These are phyloP conservation scores for Anthracocystis panici-leucophaei DNA, from an alignment of 1,284 basidiomycete species.

Conservation along the genomic window DNA sequence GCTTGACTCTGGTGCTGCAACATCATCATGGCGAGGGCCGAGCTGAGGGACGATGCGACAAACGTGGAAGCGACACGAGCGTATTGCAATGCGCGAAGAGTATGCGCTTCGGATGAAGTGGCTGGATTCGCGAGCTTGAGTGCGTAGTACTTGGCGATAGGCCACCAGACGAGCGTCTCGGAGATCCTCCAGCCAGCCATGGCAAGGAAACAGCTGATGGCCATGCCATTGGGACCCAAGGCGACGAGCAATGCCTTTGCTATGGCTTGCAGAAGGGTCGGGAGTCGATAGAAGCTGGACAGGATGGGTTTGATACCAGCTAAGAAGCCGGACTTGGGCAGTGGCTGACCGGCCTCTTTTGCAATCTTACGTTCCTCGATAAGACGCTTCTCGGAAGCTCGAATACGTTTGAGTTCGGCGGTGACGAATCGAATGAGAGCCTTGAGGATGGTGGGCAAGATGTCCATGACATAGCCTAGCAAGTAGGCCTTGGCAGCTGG, in stretches of 20 bases:
- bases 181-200: conserved; percentile 53
- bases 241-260: conserved; percentile 36
- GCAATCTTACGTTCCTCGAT: conserved; percentile 40
- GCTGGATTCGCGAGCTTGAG: conserved; percentile 32
- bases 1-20: conserved; percentile 42
- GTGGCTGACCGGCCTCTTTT: conserved; percentile 18
- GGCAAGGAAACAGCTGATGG: conserved; percentile 48
- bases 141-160: conserved; percentile 47
- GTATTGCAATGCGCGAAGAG: conserved; percentile 8
- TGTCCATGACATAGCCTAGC: conserved; percentile 61
- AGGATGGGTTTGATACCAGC: conserved; percentile 27
- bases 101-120: conserved; percentile 10
- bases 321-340: conserved; percentile 9
- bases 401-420: conserved; percentile 44
- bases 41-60: conserved; percentile 47
- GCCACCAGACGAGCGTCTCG: conserved; percentile 52
- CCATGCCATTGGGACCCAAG: conserved; percentile 53
- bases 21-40: conserved; percentile 47
- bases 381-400: conserved; percentile 31
- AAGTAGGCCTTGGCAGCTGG: conserved; percentile 59
- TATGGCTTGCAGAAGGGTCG: conserved; percentile 29
- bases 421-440: conserved; percentile 52
- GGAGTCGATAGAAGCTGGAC: conserved; percentile 33
- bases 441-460: conserved; percentile 62
- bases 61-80: conserved; percentile 52